Evolutionary conservation across 192 early-diverging fungal species (phyloP), one percentile per base, ranked within the genome.

Genomic region (Phlyctochytrium planicorne): DNA sequence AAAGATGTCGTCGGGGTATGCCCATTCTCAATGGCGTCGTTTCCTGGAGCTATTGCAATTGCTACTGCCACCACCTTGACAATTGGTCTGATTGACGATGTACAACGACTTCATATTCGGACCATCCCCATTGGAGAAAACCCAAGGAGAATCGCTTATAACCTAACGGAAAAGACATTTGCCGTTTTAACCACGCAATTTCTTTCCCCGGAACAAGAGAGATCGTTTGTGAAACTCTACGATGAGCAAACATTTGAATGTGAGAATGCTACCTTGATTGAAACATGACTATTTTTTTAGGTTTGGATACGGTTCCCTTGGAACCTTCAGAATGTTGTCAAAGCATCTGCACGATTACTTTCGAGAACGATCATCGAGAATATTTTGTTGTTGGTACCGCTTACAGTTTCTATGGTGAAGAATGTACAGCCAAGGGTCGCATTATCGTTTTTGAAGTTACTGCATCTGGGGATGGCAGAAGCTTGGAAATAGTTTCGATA

Each of bases 51-150:
- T 0, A 61, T 94, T 20, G 88, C 89, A 1, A 73, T 96, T 35
- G 88, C 84, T n/a, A 82, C 84, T 36, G 75, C 78, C 23, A 78
- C 68, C 14, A 66, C 75, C 0, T 76, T 97, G 12, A 79, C 80
- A 40, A 77, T 98, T 66, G 95, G 91, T 0, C 79, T 66, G 1
- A 87, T 95, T 1, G 92, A 98, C 60, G 78, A 86, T 2, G 89
- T 91, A 34, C 91, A 94, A 73, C 90, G 90, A 53, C 80, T 98
- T 24, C 96, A 98, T 66, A 79, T 94, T 52, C 82, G 82, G 12
- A 89, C 76, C 23, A 63, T 88, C 12, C 78, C 85, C 4, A 74
- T 97, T 35, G 27, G 23, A 17, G 89, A 90, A 59, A 89, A 84
- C 65, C 82, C 88, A 0, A 81, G 84, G 16, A 84, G 93, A 25